Conservation (phyloP, 2,329 filamentous ascomycete genomes). For the Colletotrichum spinosum region DNA sequence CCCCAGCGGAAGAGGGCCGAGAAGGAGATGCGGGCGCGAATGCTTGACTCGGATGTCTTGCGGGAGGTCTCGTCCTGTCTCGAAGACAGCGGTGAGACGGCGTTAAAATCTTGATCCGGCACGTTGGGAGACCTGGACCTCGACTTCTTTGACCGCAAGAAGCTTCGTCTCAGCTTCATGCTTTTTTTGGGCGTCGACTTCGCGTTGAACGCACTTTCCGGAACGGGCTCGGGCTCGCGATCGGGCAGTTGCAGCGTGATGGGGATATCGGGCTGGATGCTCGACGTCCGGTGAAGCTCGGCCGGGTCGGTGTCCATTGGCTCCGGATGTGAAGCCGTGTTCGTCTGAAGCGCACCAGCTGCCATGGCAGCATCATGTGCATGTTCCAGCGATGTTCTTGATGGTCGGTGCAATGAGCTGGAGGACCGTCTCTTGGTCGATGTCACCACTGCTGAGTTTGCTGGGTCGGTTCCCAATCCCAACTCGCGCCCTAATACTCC, state of each 20-base stretch:
- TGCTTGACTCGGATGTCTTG: constrained; percentile 67
- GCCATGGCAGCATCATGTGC: no score
- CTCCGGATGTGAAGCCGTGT: constrained; percentile 20
- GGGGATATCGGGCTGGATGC: constrained; percentile 51
- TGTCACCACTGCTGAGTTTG: constrained; percentile 65
- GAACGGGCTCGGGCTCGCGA: constrained; percentile 6
- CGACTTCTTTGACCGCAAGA: constrained; percentile 60
- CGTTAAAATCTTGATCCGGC: constrained; percentile 52
- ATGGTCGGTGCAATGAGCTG: constrained; percentile 46
- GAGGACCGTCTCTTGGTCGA: constrained; percentile 64
- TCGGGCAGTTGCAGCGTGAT: constrained; percentile 35
- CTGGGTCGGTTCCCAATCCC: constrained; percentile 62
- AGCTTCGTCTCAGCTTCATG: constrained; percentile 46
- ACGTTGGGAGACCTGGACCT: constrained; percentile 62
- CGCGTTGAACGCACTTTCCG: constrained; percentile 15
- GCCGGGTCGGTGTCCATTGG: constrained; percentile 29
- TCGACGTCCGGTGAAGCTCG: constrained; percentile 61
- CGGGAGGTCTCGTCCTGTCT: constrained; percentile 61
- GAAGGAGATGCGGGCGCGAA: constrained; percentile 66
- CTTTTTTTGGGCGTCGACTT: constrained; percentile 43
- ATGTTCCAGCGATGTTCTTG: neutral
- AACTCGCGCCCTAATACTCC: constrained; percentile 71
- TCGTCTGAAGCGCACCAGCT: constrained; percentile 10
- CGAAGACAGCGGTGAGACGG: constrained; percentile 48
- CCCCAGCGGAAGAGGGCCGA: constrained; percentile 81